Conservation (phyloP, 768 basidiomycete genomes). For the Leccinum arenicola region DNA sequence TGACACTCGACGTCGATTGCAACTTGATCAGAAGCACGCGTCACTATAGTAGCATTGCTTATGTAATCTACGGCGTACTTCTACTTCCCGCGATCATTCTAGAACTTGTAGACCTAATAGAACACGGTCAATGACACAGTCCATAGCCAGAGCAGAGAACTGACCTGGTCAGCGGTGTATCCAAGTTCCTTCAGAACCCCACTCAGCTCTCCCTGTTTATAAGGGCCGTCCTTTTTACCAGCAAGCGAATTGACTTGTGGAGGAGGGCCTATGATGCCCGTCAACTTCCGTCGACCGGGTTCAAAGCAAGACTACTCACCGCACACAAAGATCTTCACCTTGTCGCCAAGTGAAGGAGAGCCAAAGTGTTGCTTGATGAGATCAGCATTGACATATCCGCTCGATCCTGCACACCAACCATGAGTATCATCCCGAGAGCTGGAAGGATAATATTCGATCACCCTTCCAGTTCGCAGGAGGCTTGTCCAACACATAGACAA, state of each 20-base stretch:
- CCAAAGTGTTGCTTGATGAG: slow-evolving; percentile 74
- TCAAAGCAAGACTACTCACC: slow-evolving; percentile 45
- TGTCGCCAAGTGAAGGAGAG: slow-evolving; percentile 60
- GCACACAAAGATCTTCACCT: slow-evolving; percentile 88
- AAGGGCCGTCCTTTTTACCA: slow-evolving; percentile 79
- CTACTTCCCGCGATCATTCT: slow-evolving; percentile 4
- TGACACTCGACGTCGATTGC: slow-evolving; percentile 17
- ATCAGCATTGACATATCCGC: slow-evolving; percentile 73
- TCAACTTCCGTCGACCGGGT: not conserved
- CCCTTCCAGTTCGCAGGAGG: slow-evolving; percentile 59
- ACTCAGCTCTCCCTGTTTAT: slow-evolving; percentile 78
- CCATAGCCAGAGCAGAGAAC: not conserved
- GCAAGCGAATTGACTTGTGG: slow-evolving; percentile 84
- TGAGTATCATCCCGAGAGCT: slow-evolving; percentile 5
- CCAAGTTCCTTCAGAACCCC: slow-evolving; percentile 87
- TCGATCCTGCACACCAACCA: slow-evolving; percentile 41
- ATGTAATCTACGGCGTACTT: slow-evolving; percentile 27
- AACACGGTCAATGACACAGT: not conserved
- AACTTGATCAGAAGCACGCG: slow-evolving; percentile 27
- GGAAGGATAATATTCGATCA: slow-evolving; percentile 24
- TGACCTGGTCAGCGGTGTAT: slow-evolving; percentile 85
- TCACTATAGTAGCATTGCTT: slow-evolving; percentile 20
- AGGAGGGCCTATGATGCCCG: slow-evolving; percentile 56
- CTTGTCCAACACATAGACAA: slow-evolving; percentile 87
- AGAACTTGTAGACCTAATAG: slow-evolving; percentile 43